Evolutionary conservation across 2,329 filamentous ascomycete genomes (phyloP), one percentile per base, ranked within the genome.

Genomic region (Ascosphaera aggregata): DNA sequence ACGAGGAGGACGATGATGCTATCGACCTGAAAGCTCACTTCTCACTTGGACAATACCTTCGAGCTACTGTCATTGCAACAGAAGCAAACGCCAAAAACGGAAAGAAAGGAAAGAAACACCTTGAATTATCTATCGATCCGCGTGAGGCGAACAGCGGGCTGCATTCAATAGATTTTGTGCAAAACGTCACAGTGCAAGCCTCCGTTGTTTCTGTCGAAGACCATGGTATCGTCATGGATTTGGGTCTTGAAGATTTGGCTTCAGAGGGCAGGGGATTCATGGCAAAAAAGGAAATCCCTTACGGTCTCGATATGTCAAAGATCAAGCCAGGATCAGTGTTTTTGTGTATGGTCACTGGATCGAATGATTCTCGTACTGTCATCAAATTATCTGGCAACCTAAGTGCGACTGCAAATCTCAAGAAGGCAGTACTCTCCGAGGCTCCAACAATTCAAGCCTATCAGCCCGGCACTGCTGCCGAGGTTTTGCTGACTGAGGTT

Each of bases 141-240:
- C 67, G 69, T 42, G 69, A 80, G 44, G 67, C 81, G 40, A 98
- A 98, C 54, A 67, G 69, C 2, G 76, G 80, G 1, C 62, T 98
- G 17, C 64, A 69, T 2, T 68, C 71, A 46, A 71, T 77, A 32
- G 81, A 82, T 48, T 58, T 94, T 8, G 73, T 89, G 8, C 59
- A 68, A 32, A 77, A 92, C 50, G 67, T 65, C 45, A 84, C 80
- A 36, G 63, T 95, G 16, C 91, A 95, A 67, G 86, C 84, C 2
- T 77, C 84, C 0, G 76, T 98, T 18, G 60, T 69, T 38, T 98
- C 86, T 56, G 77, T 91, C n/a, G 86, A 98, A 57, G 91, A 98
- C 49, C 85, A 93, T 51, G 89, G 89, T 44, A 69, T 89, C 42
- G 71, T 95, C 41, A 93, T 98, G 82, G 82, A 94, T 48, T 60